Base-by-base conservation (phyloP, 768 basidiomycete genomes). In the Suillus cothurnatus region DNA sequence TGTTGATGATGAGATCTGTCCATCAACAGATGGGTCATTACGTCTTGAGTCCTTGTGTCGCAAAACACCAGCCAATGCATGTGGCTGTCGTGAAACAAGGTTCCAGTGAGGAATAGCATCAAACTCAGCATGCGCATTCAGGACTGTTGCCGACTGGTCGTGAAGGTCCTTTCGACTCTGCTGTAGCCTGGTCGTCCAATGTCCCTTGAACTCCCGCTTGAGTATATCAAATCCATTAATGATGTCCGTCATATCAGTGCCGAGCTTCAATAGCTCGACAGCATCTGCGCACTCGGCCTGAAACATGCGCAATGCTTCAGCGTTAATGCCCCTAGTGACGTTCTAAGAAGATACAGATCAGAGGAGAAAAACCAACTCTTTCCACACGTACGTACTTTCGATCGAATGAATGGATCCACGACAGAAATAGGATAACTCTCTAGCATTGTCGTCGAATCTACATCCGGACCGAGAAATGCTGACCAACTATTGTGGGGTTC, bases 261-360 rank as follows among this genome's bases (percentile, higher is more conserved):
- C 77, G 96, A 95, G 73, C 94, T 94, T 6, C 93, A 94, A 76
- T 95, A 96, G 74, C 95, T 97, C 66, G 84, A 34, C 21, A 14
- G 59, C 28, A 14, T 3, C 9, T 19, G 50, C 34, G 41, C 67
- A 68, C 28, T 66, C 61, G 8, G 23, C n/a, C 31, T 50, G 47
- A 47, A 68, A 66, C 19, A 39, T 17, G 14, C 59, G 23, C 21
- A 66, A 45, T 17, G 47, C 34, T 49, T 60, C n/a, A 34, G 15
- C 28, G 11, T 47, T 60, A 38, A 70, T 61, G 31, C 47, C 39
- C 19, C 41, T 66, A n/a, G 71, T 68, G 31, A 73, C 68, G 61
- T 75, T 75, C 74, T 75, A 38, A 34, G 2, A n/a, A 31, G 39
- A 31, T 39, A 23, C 38, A 31, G 7, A n/a, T 52, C n/a, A 55